Evolutionary conservation across 495 filamentous ascomycete species (phyloP).

Genomic region (Penicillium salamii): DNA sequence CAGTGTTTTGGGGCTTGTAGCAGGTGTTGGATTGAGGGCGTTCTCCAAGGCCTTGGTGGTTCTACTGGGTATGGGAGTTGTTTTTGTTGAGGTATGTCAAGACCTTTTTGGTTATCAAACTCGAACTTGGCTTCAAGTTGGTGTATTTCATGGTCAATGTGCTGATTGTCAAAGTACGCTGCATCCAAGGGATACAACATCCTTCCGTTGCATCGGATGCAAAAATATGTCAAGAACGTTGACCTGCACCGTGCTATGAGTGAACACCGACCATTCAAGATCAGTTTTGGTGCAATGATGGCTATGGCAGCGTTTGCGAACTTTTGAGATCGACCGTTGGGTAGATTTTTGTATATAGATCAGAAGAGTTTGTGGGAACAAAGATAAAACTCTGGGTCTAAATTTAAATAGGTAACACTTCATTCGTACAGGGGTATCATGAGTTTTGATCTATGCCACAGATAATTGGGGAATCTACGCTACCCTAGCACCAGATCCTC

Average conservation of each 20-base stretch:
- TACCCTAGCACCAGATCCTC: constrained; percentile 68
- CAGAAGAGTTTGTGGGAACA: background rate
- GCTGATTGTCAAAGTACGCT: constrained; percentile 51
- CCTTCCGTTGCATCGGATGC: constrained; percentile 57
- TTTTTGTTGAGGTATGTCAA: constrained; percentile 64
- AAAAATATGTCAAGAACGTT: constrained; percentile 55
- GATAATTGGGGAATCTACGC: constrained; percentile 1
- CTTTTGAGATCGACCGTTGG: constrained; percentile 26
- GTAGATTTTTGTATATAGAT: constrained; percentile 16
- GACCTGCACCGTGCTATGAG: constrained; percentile 59
- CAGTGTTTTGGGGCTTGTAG: constrained; percentile 65
- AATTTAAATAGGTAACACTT: constrained; percentile 9
- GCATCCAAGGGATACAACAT: constrained; percentile 73
- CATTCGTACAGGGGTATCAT: constrained; percentile 39
- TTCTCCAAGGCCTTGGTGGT: constrained; percentile 75
- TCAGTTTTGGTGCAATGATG: constrained; percentile 75
- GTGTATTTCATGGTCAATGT: background rate
- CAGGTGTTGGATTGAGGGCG: constrained; percentile 66
- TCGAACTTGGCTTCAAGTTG: too few relatives aligned
- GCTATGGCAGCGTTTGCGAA: constrained; percentile 70
- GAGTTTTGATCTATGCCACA: constrained; percentile 18
- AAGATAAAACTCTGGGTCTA: background rate
- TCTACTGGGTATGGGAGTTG: constrained; percentile 66
- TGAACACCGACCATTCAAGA: constrained; percentile 71
- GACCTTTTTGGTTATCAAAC: too few relatives aligned